Evolutionary conservation across 495 filamentous ascomycete species (phyloP).

Genomic region (Hypomontagnella submonticulosa): DNA sequence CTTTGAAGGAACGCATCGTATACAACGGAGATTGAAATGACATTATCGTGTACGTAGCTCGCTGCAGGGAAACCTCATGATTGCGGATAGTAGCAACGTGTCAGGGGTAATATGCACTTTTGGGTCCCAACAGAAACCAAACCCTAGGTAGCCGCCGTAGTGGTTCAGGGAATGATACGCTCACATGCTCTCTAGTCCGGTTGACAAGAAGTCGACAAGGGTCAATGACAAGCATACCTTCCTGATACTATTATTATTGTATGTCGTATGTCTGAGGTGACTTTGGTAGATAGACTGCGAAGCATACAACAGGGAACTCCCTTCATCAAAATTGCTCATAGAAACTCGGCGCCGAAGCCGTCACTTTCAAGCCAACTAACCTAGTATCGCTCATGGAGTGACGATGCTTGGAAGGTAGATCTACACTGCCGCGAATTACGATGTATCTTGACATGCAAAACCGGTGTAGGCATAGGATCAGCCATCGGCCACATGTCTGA

Average conservation of each 20-base stretch:
- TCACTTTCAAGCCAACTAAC: not conserved
- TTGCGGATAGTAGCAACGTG: slow-evolving; percentile 11
- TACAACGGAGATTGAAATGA: slow-evolving; percentile 3
- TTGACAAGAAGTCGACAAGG: slow-evolving; percentile 1
- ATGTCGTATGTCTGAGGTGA: not conserved
- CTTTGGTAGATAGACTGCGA: too few relatives aligned
- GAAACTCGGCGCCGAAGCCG: not conserved
- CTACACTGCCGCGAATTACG: not conserved
- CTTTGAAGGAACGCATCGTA: not conserved
- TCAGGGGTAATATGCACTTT: slow-evolving; percentile 36
- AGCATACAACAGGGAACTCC: not conserved
- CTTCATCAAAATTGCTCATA: not conserved
- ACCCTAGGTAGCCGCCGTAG: not conserved
- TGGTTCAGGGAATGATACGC: slow-evolving; percentile 13
- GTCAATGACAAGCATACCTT: not conserved
- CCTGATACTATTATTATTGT: not conserved
- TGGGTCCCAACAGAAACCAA: slow-evolving; percentile 27
- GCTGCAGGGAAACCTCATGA: slow-evolving; percentile 8
- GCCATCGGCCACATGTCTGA: slow-evolving; percentile 18
- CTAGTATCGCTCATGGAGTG: too few relatives aligned
- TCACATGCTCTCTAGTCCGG: slow-evolving; percentile 15
- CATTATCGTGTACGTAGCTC: slow-evolving; percentile 1
- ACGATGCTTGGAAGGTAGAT: not conserved
- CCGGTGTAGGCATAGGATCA: slow-evolving; percentile 19
- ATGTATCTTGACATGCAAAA: not conserved